These are phyloP conservation scores for Lentinus brumalis DNA, from an alignment of 768 basidiomycete genomes.

Conservation along the genomic window DNA sequence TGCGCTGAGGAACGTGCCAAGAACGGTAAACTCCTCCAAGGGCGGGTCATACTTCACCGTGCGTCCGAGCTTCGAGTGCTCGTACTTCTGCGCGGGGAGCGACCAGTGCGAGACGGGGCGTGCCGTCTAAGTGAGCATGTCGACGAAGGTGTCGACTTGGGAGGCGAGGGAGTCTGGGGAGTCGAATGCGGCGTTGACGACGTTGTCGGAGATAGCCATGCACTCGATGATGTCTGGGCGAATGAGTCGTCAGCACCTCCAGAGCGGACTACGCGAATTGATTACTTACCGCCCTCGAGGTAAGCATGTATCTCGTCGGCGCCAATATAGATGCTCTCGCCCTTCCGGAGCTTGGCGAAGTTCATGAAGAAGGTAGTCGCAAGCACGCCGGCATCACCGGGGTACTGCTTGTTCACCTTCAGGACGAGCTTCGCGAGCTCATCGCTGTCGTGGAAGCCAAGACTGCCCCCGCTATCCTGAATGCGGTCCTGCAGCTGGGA, in stretches of 20 bases:
- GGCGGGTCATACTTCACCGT: slow-evolving; percentile 30
- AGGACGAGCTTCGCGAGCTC: slow-evolving; percentile 37
- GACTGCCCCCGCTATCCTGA: slow-evolving; percentile 10
- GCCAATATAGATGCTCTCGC: slow-evolving; percentile 54
- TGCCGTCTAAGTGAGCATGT: slow-evolving; percentile 30
- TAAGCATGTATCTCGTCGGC: slow-evolving; percentile 63
- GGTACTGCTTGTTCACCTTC: slow-evolving; percentile 50
- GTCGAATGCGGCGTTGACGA: slow-evolving; percentile 54
- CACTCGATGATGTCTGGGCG: slow-evolving; percentile 59
- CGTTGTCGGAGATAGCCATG: slow-evolving; percentile 61
- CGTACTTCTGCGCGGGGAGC: slow-evolving; percentile 21
- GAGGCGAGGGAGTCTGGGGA: slow-evolving; percentile 16
- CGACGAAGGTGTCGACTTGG: slow-evolving; percentile 25
- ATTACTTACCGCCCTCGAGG: slow-evolving; percentile 49
- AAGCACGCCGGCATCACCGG: slow-evolving; percentile 55
- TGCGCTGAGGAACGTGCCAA: slow-evolving; percentile 24
- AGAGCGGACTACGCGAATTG: background rate
- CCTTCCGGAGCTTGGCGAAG: slow-evolving; percentile 49
- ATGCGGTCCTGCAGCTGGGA: slow-evolving; percentile 34
- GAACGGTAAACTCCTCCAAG: slow-evolving; percentile 31
- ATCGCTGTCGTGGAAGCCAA: slow-evolving; percentile 5
- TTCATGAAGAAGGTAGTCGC: slow-evolving; percentile 55
- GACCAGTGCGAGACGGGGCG: slow-evolving; percentile 27
- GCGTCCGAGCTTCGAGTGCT: slow-evolving; percentile 10
- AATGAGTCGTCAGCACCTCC: background rate